A percentile compares a stretch with the other conserved stretches of the same genome.
Conservation (phyloP, 2,329 filamentous ascomycete species). For the Leptographium procerum region DNA sequence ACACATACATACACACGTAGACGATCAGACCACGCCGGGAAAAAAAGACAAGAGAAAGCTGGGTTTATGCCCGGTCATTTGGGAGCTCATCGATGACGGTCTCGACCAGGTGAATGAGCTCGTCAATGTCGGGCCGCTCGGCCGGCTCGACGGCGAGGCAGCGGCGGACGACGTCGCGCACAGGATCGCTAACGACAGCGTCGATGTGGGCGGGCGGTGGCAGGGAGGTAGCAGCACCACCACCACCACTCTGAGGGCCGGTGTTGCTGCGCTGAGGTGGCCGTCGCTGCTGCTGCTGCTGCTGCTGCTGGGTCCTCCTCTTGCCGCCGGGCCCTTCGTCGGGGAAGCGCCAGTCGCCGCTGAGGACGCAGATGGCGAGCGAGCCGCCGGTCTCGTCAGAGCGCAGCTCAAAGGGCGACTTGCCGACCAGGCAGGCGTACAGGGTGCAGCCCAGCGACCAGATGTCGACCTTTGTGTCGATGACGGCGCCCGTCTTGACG, state of each 20-base stretch:
- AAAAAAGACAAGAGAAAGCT: not conserved
- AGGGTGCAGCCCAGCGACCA: conserved; percentile 98
- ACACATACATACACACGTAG: not conserved
- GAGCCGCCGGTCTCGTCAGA: conserved; percentile 94
- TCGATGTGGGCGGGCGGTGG: conserved; percentile 22
- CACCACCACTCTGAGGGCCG: conserved; percentile 18
- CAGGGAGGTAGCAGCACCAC: conserved; percentile 16
- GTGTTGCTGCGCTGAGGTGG: conserved; percentile 14
- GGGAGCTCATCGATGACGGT: conserved; percentile 56
- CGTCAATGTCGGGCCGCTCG: conserved; percentile 77
- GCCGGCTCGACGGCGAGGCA: conserved; percentile 80
- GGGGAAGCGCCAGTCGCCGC: conserved; percentile 93
- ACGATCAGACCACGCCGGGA: too few species aligned
- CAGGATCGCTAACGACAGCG: conserved; percentile 60
- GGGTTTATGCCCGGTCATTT: conserved; percentile 27
- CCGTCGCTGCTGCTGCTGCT: too few species aligned
- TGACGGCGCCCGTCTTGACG: conserved; percentile 80
- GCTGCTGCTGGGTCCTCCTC: too few species aligned
- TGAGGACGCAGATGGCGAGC: conserved; percentile 80
- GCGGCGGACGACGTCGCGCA: conserved; percentile 76
- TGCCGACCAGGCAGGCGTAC: conserved; percentile 91
- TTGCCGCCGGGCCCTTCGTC: conserved; percentile 60
- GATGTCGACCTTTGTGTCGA: conserved; percentile 96
- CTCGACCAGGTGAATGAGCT: conserved; percentile 72
- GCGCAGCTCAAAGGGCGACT: conserved; percentile 91